Evolutionary conservation across 441 rosid genomes (phyloP).

Genomic region (Sinapis alba): DNA sequence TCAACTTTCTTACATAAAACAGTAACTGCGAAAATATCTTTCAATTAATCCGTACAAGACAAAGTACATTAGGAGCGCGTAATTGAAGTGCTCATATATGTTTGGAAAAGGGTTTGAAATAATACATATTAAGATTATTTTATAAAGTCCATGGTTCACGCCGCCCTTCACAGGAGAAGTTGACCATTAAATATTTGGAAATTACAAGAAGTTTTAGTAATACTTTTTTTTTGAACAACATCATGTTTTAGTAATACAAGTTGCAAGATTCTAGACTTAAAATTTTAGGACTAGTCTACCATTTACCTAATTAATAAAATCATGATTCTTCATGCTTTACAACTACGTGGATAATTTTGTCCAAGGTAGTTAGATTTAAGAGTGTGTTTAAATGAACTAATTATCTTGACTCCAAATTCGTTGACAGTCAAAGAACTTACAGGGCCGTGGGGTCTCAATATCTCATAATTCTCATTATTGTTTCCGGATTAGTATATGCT

Average conservation of each 20-base stretch:
- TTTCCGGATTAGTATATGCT: constrained; percentile 14
- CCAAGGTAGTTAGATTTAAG: constrained; percentile 22
- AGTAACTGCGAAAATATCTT: background rate
- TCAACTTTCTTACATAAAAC: background rate
- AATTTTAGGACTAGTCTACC: constrained; percentile 15
- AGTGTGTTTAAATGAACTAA: constrained; percentile 22
- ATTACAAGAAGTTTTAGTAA: background rate
- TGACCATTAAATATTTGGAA: constrained; percentile 26
- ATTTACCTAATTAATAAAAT: constrained; percentile 4
- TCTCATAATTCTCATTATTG: background rate
- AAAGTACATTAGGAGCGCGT: constrained; percentile 25
- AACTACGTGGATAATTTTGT: constrained; percentile 21
- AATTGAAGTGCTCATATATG: constrained; percentile 32
- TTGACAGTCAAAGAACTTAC: constrained; percentile 16
- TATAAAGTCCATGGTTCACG: constrained; percentile 35
- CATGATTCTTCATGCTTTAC: background rate
- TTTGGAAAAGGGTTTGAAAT: constrained; percentile 18
- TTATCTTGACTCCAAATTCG: constrained; percentile 13
- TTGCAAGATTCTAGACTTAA: constrained; percentile 29
- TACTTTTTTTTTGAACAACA: background rate
- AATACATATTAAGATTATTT: background rate
- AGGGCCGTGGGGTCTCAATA: constrained; percentile 16
- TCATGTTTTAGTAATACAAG: background rate
- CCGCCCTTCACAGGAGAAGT: constrained; percentile 20
- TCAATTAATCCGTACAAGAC: constrained; percentile 28